Evolutionary conservation across 139 green algal species (phyloP).

Genomic region (Ulvella scutata): DNA sequence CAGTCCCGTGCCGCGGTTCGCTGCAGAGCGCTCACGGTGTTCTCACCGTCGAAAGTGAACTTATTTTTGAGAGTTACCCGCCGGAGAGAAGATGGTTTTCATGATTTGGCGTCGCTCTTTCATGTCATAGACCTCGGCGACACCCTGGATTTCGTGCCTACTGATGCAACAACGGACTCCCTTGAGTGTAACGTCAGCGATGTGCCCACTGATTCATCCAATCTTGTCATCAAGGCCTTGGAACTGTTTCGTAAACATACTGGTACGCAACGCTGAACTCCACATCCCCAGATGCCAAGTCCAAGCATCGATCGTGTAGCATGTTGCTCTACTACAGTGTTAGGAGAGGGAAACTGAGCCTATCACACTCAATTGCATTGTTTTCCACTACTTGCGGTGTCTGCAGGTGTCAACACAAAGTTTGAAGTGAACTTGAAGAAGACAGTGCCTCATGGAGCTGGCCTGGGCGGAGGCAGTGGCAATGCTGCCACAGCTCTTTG

Average conservation of each 20-base stretch:
- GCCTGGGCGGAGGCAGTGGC: slow-evolving; percentile 83
- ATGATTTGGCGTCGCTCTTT: slow-evolving; percentile 95
- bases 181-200: slow-evolving; percentile 62
- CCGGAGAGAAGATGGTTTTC: slow-evolving; percentile 83
- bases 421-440: slow-evolving; percentile 73
- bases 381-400: too few species aligned
- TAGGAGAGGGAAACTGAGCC: too few species aligned
- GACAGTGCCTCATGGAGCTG: slow-evolving; percentile 81
- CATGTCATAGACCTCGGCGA: slow-evolving; percentile 95
- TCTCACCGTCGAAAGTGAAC: slow-evolving; percentile 50
- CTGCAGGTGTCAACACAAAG: slow-evolving; percentile 11
- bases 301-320: too few species aligned
- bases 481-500: slow-evolving; percentile 94
- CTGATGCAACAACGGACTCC: slow-evolving; percentile 33
- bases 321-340: too few species aligned
- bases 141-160: slow-evolving; percentile 57
- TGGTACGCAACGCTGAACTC: too few species aligned
- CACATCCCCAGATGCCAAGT: too few species aligned
- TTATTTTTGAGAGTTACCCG: slow-evolving; percentile 81
- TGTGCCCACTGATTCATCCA: slow-evolving; percentile 81
- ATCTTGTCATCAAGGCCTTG: slow-evolving; percentile 88
- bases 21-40: neutral
- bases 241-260: slow-evolving; percentile 75
- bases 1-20: too few species aligned
- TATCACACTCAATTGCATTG: too few species aligned